phyloP scores from a whole-genome alignment of 495 filamentous ascomycete species.

The Hyaloscypha variabilis region DNA sequence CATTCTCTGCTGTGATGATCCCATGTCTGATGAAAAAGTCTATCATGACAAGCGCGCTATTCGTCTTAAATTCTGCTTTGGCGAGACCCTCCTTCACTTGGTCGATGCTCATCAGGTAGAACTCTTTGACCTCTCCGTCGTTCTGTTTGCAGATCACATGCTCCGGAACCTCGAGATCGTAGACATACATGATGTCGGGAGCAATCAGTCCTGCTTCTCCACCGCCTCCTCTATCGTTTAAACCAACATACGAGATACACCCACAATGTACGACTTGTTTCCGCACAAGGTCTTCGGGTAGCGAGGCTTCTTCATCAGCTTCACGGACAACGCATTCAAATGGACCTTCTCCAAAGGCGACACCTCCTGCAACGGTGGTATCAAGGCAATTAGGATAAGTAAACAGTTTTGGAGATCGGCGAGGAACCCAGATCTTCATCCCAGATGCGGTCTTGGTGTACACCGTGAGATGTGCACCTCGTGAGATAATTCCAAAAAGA shows the following conservation, averaged over 20 bases:
- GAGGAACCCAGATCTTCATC: constrained; percentile 54
- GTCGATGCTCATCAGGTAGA: constrained; percentile 48
- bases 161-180: constrained; percentile 47
- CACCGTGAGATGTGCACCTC: constrained; percentile 52
- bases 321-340: constrained; percentile 55
- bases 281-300: constrained; percentile 37
- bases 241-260: constrained; percentile 40
- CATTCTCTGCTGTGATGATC: constrained; percentile 50
- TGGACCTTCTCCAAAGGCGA: constrained; percentile 44
- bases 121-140: constrained; percentile 56
- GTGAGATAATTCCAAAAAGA: constrained; percentile 53
- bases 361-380: constrained; percentile 56
- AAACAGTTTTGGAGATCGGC: constrained; percentile 45
- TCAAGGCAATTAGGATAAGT: constrained; percentile 59
- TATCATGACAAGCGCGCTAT: constrained; percentile 50
- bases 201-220: constrained; percentile 41
- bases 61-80: constrained; percentile 55
- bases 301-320: constrained; percentile 54
- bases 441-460: constrained; percentile 38
- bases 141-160: constrained; percentile 43
- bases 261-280: constrained; percentile 37
- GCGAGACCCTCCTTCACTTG: constrained; percentile 47
- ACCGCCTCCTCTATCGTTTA: constrained; percentile 31
- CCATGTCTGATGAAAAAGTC: constrained; percentile 61
- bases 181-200: constrained; percentile 51